Evolutionary conservation across 2,329 filamentous ascomycete genomes (phyloP).

Genomic region (Calonectria fujianensis): DNA sequence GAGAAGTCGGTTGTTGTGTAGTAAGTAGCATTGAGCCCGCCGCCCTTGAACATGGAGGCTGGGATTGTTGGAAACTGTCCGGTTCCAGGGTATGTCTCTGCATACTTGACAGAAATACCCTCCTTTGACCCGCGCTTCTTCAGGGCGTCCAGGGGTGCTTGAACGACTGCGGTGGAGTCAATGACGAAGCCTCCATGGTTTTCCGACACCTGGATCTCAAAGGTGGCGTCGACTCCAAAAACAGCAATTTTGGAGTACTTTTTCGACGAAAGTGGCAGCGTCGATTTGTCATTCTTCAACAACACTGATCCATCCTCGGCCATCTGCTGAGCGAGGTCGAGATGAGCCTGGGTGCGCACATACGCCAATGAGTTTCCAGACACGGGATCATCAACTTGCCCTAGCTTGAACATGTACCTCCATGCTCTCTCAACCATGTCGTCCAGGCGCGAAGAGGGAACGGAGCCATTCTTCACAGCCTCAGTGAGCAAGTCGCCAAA

Average conservation of each 20-base stretch:
- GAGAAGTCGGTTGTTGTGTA: constrained; percentile 9
- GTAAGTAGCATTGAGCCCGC: not conserved
- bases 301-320: constrained; percentile 7
- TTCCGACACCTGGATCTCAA: constrained; percentile 8
- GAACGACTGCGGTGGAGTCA: constrained; percentile 5
- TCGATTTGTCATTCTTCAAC: not conserved
- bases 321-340: constrained; percentile 11
- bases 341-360: constrained; percentile 8
- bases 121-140: constrained; percentile 6
- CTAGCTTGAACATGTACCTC: constrained; percentile 21
- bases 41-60: constrained; percentile 3
- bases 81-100: constrained; percentile 8
- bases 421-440: constrained; percentile 15
- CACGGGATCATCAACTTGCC: constrained; percentile 8
- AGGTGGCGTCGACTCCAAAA: constrained; percentile 11
- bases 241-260: constrained; percentile 17
- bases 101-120: constrained; percentile 1
- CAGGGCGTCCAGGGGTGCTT: not conserved
- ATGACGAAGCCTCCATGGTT: constrained; percentile 15
- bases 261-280: not conserved
- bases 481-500: not conserved
- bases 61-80: constrained; percentile 3
- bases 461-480: constrained; percentile 7
- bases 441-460: not conserved
- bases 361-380: not conserved